Evolutionary conservation across 331 rosid genomes (phyloP), one percentile per base, ranked within the genome.

Genomic region (Arachis monticola): DNA sequence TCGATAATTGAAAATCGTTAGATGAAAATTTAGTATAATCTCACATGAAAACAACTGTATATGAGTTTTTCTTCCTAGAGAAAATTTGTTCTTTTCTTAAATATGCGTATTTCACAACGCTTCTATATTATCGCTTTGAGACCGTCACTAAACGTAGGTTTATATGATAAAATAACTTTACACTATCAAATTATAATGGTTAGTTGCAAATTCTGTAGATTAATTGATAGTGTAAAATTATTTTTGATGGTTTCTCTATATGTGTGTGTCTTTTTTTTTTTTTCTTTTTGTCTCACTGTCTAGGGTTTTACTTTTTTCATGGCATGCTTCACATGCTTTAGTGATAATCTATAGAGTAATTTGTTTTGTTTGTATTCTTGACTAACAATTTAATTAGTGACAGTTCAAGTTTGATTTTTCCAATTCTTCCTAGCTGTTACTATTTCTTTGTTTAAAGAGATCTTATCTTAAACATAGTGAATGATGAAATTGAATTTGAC

Each of bases 401-500:
- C 7, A 51, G 5, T 51, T 51, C 14, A 51, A 51, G 5, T 51
- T 11, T 11, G 57, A 51, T 51, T 51, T 51, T 51, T 5, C 14
- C 6, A 51, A 51, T 27, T 27, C 30, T 27, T 27, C 30, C 30
- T 27, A 27, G 30, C 30, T 27, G 30, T 27, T 27, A 27, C 30
- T 27, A 27, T 27, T 27, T 27, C 30, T 27, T 27, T 27, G 30
- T 27, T 27, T 27, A 27, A 27, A 27, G 30, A 27, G 30, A 46
- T 10, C 53, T 7, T 0, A 66, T 64, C 13, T 64, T 3, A 55
- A 71, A 64, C 66, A 55, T 31, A 31, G 70, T 61, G 22, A 41
- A 60, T 57, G 59, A 50, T 8, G 41, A 72, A 79, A 70, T 73
- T 73, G 72, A 30, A 63, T 79, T 73, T 22, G 64, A 67, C 75